Evolutionary conservation across 2,329 filamentous ascomycete species (phyloP).

Genomic region (Aphanocladium album): DNA sequence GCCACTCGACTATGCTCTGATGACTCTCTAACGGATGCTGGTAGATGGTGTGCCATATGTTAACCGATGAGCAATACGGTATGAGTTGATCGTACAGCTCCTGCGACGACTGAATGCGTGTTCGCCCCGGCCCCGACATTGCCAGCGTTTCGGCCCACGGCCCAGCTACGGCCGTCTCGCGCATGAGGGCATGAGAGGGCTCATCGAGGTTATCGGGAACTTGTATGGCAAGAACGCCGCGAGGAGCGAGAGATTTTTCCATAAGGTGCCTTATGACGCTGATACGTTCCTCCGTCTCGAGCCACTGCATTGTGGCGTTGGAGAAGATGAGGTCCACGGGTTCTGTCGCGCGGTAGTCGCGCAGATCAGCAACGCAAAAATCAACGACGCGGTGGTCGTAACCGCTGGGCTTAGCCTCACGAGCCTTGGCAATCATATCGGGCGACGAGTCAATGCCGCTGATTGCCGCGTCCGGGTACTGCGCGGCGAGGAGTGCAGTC

Average conservation of each 20-base stretch:
- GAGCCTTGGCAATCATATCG: conserved; percentile 50
- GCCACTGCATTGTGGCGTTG: conserved; percentile 58
- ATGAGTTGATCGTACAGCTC: conserved; percentile 46
- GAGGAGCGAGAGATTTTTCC: conserved; percentile 27
- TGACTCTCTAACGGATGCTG: conserved; percentile 45
- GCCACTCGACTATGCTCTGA: conserved; percentile 53
- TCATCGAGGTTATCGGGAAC: conserved; percentile 43
- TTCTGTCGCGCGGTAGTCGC: conserved; percentile 29
- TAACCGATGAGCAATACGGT: conserved; percentile 36
- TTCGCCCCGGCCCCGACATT: conserved; percentile 34
- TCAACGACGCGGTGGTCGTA: conserved; percentile 21
- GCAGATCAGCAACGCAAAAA: conserved; percentile 43
- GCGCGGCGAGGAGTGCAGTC: conserved; percentile 41
- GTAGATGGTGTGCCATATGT: conserved; percentile 52
- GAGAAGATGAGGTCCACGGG: conserved; percentile 44
- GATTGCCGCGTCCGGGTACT: conserved; percentile 43
- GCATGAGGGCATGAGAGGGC: conserved; percentile 47
- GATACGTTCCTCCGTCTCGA: conserved; percentile 39
- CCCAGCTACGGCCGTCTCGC: conserved; percentile 30
- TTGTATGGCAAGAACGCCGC: conserved; percentile 51
- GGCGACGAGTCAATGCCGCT: conserved; percentile 50
- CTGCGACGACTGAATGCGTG: conserved; percentile 41
- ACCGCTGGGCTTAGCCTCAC: conserved; percentile 28
- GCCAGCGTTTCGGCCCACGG: conserved; percentile 31
- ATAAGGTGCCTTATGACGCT: conserved; percentile 40